Evolutionary conservation across 2,329 filamentous ascomycete species (phyloP).

Genomic region (Pseudogymnoascus sp.): DNA sequence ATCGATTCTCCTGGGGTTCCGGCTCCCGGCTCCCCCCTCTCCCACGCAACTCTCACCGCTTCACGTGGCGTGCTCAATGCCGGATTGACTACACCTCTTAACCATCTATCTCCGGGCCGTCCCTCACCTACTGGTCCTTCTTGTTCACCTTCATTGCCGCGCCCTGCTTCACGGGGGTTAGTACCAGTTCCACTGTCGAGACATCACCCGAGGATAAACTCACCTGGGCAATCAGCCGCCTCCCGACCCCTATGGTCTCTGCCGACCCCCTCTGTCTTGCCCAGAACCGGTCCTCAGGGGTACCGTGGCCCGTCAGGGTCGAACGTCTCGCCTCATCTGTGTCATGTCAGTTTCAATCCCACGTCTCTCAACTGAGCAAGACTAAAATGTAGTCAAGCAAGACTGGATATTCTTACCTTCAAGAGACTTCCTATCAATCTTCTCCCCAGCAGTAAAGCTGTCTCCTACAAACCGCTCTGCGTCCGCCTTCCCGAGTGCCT

Average conservation of each 20-base stretch:
- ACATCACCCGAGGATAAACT: neutral
- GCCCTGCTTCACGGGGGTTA: neutral
- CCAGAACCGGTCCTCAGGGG: constrained; percentile 50
- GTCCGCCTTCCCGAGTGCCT: constrained; percentile 55
- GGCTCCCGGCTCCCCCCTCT: neutral
- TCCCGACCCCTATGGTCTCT: constrained; percentile 48
- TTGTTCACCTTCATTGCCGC: neutral
- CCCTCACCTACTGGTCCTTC: neutral
- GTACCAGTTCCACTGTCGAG: neutral
- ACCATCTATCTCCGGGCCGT: neutral
- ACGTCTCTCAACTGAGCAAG: constrained; percentile 37
- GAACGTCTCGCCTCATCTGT: constrained; percentile 49
- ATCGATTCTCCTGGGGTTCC: neutral
- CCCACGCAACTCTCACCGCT: neutral
- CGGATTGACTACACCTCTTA: neutral
- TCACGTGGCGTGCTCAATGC: neutral
- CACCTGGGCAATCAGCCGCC: constrained; percentile 36
- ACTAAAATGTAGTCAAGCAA: constrained; percentile 12
- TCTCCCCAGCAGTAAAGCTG: constrained; percentile 46
- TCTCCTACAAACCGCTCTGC: constrained; percentile 41
- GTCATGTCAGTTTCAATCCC: constrained; percentile 54
- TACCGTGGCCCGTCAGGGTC: constrained; percentile 42
- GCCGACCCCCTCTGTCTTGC: constrained; percentile 48
- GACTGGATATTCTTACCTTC: constrained; percentile 44
- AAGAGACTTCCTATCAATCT: constrained; percentile 56